Evolutionary conservation across 2,329 filamentous ascomycete genomes (phyloP).

Genomic region (Pleoardoris graminearum): DNA sequence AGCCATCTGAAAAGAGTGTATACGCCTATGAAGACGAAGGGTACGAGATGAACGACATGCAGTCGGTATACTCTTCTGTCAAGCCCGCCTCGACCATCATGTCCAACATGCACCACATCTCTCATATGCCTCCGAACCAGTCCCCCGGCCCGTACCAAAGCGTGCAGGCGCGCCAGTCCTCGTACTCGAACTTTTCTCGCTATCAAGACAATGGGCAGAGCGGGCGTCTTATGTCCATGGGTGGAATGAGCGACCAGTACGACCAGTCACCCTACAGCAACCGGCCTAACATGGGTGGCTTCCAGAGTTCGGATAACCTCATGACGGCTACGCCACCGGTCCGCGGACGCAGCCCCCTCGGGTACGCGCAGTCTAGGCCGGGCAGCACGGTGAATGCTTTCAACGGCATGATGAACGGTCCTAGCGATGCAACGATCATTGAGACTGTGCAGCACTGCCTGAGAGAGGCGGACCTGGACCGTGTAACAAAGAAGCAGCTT

Average conservation of each 20-base stretch:
- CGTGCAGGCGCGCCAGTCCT: constrained; percentile 69
- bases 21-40: constrained; percentile 71
- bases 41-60: constrained; percentile 99
- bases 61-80: constrained; percentile 91
- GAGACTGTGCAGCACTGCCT: constrained; percentile 84
- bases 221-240: constrained; percentile 63
- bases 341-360: constrained; percentile 56
- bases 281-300: constrained; percentile 48
- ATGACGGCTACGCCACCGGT: constrained; percentile 43
- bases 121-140: constrained; percentile 73
- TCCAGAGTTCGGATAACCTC: constrained; percentile 48
- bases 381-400: constrained; percentile 61
- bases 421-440: constrained; percentile 78
- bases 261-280: constrained; percentile 44
- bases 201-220: constrained; percentile 65
- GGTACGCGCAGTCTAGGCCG: constrained; percentile 53
- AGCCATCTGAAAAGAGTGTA: constrained; percentile 59
- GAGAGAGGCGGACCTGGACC: constrained; percentile 87
- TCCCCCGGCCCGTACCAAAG: constrained; percentile 73
- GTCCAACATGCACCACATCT: constrained; percentile 73
- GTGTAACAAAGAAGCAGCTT: constrained; percentile 96
- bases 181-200: constrained; percentile 66
- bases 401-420: constrained; percentile 62
- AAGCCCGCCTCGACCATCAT: constrained; percentile 84
- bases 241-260: constrained; percentile 55